Evolutionary conservation across 106 monocot species (phyloP).

Genomic region (Acanthochlamys bracteata): DNA sequence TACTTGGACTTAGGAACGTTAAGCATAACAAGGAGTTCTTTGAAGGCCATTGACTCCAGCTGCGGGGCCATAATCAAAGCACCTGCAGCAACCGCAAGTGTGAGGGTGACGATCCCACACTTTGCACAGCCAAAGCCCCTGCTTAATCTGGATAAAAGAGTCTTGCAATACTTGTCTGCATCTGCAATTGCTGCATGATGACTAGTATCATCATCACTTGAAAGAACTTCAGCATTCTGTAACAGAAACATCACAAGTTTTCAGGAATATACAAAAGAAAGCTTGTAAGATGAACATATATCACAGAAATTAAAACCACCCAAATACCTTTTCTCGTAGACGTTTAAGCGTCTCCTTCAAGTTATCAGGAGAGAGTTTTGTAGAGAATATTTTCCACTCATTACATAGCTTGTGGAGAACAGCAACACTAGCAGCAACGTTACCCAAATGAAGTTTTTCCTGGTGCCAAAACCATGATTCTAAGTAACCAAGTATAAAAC

Average conservation of each 20-base stretch:
- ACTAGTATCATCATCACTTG: constrained; percentile 18
- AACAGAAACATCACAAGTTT: neutral
- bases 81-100: constrained; percentile 28
- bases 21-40: constrained; percentile 18
- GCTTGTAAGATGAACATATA: no score
- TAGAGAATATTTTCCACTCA: constrained; percentile 61
- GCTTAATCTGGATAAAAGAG: constrained; percentile 40
- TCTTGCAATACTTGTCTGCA: constrained; percentile 77
- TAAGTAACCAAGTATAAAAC: neutral
- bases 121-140: constrained; percentile 37
- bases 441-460: constrained; percentile 77
- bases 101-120: constrained; percentile 17
- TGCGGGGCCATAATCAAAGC: constrained; percentile 23
- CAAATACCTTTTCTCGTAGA: constrained; percentile 56
- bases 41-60: constrained; percentile 31
- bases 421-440: constrained; percentile 53
- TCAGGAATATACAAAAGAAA: no score
- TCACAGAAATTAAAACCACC: neutral
- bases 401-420: constrained; percentile 46
- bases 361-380: constrained; percentile 41
- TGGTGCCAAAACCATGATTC: constrained; percentile 15
- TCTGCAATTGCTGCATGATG: constrained; percentile 41
- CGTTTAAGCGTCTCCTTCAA: constrained; percentile 46
- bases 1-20: no score
- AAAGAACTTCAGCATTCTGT: constrained; percentile 63